Evolutionary conservation across 768 basidiomycete genomes (phyloP).

Genomic region (Lentinula sp.): DNA sequence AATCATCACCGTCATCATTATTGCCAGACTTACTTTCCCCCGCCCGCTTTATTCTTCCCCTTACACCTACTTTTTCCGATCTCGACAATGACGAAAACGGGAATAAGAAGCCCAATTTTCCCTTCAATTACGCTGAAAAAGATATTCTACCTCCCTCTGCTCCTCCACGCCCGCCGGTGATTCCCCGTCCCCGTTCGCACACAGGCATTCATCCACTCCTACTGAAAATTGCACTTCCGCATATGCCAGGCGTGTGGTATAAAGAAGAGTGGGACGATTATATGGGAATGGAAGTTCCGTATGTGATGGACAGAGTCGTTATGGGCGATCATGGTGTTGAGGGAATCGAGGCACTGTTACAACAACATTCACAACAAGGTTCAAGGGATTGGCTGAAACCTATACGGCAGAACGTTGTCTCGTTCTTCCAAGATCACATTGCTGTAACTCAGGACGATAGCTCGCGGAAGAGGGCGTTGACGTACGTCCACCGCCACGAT

Average conservation of each 20-base stretch:
- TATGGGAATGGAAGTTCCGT: constrained; percentile 59
- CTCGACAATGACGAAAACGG: constrained; percentile 25
- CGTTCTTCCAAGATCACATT: constrained; percentile 34
- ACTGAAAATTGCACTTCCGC: constrained; percentile 30
- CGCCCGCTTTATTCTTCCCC: constrained; percentile 69
- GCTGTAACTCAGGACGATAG: constrained; percentile 14
- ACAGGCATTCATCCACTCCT: constrained; percentile 69
- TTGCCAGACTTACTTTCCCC: constrained; percentile 46
- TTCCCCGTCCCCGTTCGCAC: constrained; percentile 38
- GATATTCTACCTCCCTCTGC: neutral
- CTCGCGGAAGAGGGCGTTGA: constrained; percentile 42
- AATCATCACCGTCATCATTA: constrained; percentile 21
- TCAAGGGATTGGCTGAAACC: constrained; percentile 70
- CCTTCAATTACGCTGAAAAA: neutral
- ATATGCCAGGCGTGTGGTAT: constrained; percentile 40
- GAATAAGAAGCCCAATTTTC: constrained; percentile 4
- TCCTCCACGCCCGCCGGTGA: neutral
- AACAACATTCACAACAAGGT: constrained; percentile 25
- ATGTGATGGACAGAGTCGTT: constrained; percentile 69
- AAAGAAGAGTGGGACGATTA: constrained; percentile 76
- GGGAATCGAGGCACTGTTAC: constrained; percentile 37
- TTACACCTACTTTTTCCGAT: constrained; percentile 55
- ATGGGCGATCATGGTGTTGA: constrained; percentile 75
- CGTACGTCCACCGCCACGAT: constrained; percentile 63
- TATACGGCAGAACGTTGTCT: constrained; percentile 34